phyloP scores from a whole-genome alignment of 441 rosid species.

The Euphorbia celastroides region DNA sequence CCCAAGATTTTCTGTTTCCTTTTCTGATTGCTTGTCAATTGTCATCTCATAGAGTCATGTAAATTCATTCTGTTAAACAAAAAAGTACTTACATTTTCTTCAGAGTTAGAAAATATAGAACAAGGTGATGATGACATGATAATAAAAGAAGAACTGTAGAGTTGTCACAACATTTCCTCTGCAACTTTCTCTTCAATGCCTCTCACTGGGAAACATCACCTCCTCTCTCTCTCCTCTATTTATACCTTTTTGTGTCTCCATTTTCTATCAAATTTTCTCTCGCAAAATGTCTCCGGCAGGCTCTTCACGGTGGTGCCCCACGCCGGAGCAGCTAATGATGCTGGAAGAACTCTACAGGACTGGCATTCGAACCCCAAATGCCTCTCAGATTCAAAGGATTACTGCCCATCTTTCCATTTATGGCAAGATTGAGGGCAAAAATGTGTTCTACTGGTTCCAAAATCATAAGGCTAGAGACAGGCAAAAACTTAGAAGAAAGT shows the following conservation, averaged over 20 bases:
- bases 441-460: conserved; percentile 94
- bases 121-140: conserved; percentile 53
- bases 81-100: no score
- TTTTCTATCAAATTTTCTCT: background rate
- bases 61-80: no score
- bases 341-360: conserved; percentile 76
- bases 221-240: background rate
- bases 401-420: conserved; percentile 66
- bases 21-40: no score
- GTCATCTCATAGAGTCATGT: no score
- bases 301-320: conserved; percentile 92
- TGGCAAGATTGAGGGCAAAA: conserved; percentile 91
- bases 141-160: conserved; percentile 25
- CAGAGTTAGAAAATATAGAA: conserved; percentile 8
- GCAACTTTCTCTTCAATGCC: conserved; percentile 29
- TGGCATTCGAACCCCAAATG: conserved; percentile 78
- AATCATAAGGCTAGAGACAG: conserved; percentile 97
- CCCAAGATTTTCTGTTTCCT: no score
- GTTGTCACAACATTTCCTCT: background rate
- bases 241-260: background rate
- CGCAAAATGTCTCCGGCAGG: conserved; percentile 51
- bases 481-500: conserved; percentile 77
- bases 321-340: conserved; percentile 88
- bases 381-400: conserved; percentile 74
- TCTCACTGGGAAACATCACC: conserved; percentile 45